Percentiles rank a stretch among this genome's conserved stretches.
Conservation (phyloP, 257 asterid genomes). For the Solanum stenotomum region DNA sequence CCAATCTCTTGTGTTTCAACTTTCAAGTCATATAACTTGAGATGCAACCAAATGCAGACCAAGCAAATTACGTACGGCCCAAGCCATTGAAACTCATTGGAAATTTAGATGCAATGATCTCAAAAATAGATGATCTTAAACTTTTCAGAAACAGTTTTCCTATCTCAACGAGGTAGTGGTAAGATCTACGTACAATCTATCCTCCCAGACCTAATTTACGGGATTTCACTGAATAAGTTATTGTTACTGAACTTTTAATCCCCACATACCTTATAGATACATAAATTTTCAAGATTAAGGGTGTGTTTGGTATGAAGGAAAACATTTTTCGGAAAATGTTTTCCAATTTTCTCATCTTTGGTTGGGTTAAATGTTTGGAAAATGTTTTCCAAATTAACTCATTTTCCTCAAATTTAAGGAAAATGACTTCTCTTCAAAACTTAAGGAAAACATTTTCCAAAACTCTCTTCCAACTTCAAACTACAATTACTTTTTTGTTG, state of each 20-base stretch:
- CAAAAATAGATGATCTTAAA: background rate
- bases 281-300: background rate
- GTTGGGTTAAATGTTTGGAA: too few relatives aligned
- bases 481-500: too few relatives aligned
- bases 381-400: too few relatives aligned
- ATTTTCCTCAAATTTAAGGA: too few relatives aligned
- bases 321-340: too few relatives aligned
- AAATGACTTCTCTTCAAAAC: too few relatives aligned
- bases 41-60: background rate
- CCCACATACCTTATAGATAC: background rate
- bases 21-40: background rate
- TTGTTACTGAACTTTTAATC: background rate
- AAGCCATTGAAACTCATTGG: background rate
- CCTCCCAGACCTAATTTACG: rapidly evolving
- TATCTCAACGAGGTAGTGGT: rapidly evolving
- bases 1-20: background rate
- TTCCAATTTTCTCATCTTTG: too few relatives aligned
- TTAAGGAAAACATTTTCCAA: too few relatives aligned
- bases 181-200: rapidly evolving
- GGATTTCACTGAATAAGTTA: too few relatives aligned
- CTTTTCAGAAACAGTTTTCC: too few relatives aligned
- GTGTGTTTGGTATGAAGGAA: too few relatives aligned
- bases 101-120: background rate
- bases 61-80: background rate
- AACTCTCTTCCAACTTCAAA: too few relatives aligned